Conservation (phyloP, 345 rosid genomes). For the Noccaea bulbosa region DNA sequence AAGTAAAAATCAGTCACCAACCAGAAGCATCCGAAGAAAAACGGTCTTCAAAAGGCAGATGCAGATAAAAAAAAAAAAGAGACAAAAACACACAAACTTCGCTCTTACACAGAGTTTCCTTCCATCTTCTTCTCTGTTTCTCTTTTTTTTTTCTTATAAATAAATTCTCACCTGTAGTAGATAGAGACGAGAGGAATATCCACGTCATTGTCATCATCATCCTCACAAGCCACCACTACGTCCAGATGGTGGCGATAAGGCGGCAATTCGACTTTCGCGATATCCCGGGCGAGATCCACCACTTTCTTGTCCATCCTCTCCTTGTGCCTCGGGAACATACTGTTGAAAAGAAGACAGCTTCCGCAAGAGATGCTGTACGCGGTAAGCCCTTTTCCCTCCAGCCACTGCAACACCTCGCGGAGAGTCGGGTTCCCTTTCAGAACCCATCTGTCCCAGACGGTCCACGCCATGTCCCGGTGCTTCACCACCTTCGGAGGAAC, state of each 20-base stretch:
- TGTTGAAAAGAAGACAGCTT: conserved; percentile 81
- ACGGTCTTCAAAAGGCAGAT: conserved; percentile 28
- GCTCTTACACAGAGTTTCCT: conserved; percentile 13
- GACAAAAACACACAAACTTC: conserved; percentile 27
- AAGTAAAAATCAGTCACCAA: conserved; percentile 22
- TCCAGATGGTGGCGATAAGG: conserved; percentile 70
- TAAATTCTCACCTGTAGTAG: conserved; percentile 51
- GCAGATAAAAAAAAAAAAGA: conserved; percentile 4
- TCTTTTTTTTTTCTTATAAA: not conserved
- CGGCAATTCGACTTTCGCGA: conserved; percentile 78
- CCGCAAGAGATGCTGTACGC: conserved; percentile 92
- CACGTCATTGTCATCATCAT: conserved; percentile 82
- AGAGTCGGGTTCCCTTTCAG: conserved; percentile 70
- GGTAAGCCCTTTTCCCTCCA: conserved; percentile 68
- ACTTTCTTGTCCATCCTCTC: conserved; percentile 88
- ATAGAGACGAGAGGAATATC: conserved; percentile 85
- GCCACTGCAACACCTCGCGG: conserved; percentile 81
- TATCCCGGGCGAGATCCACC: conserved; percentile 80
- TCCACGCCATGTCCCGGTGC: conserved; percentile 87
- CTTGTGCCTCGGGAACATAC: conserved; percentile 78
- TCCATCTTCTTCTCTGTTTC: not conserved
- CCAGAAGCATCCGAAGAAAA: conserved; percentile 36
- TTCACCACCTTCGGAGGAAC: conserved; percentile 80
- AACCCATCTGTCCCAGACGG: conserved; percentile 95
- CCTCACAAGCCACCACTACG: conserved; percentile 85